Evolutionary conservation across 805 yeast genomes (phyloP).

Genomic region (Nakazawaea ishiwadae): DNA sequence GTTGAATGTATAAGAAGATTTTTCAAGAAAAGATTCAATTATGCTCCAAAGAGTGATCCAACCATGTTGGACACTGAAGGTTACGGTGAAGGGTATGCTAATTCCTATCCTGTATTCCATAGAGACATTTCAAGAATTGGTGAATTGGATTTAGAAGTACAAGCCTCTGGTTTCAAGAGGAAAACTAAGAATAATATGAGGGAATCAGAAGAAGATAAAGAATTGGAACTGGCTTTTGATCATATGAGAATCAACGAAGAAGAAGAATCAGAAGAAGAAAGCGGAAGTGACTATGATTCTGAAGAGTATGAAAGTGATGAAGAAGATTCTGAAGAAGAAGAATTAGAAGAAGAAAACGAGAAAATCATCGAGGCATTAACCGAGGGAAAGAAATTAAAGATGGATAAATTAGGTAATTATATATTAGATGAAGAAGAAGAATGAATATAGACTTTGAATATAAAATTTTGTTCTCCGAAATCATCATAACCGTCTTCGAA

Average conservation of each 20-base stretch:
- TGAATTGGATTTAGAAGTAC: constrained; percentile 77
- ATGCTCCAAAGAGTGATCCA: constrained; percentile 61
- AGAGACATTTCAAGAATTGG: constrained; percentile 70
- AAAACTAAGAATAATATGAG: constrained; percentile 40
- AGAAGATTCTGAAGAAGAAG: constrained; percentile 30
- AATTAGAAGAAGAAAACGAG: constrained; percentile 32
- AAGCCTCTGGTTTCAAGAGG: constrained; percentile 80
- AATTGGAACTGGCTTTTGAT: constrained; percentile 72
- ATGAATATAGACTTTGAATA: constrained; percentile 33
- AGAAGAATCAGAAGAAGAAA: constrained; percentile 26
- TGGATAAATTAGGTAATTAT: constrained; percentile 82
- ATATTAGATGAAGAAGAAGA: constrained; percentile 44
- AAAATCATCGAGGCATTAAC: constrained; percentile 69
- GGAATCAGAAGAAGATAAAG: constrained; percentile 47
- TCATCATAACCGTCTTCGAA: constrained; percentile 75
- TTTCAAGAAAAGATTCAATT: constrained; percentile 73
- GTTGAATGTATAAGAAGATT: constrained; percentile 85
- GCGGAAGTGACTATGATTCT: constrained; percentile 24
- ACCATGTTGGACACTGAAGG: constrained; percentile 77
- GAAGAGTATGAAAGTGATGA: constrained; percentile 19
- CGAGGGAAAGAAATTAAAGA: constrained; percentile 60
- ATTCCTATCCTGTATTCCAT: constrained; percentile 72
- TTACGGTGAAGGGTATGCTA: constrained; percentile 72
- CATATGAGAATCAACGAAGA: constrained; percentile 47
- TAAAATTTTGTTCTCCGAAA: constrained; percentile 68